Evolutionary conservation across 2,329 filamentous ascomycete species (phyloP).

Genomic region (Fusarium hostae): DNA sequence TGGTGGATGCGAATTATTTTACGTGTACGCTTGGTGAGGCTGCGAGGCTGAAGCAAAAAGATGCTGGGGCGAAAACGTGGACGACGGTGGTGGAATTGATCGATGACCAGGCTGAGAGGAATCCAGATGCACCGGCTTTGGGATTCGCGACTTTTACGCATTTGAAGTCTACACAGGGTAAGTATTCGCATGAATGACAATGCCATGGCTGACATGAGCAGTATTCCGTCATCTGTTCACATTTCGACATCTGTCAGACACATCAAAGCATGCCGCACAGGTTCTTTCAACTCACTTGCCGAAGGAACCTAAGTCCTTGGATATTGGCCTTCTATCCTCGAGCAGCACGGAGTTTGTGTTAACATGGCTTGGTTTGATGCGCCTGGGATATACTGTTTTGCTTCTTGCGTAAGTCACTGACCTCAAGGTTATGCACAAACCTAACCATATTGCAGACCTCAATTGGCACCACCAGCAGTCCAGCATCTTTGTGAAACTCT

Average conservation of each 20-base stretch:
- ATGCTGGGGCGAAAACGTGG: slow-evolving; percentile 46
- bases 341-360: slow-evolving; percentile 69
- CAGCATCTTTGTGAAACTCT: slow-evolving; percentile 63
- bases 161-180: not conserved
- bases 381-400: slow-evolving; percentile 64
- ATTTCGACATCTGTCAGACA: slow-evolving; percentile 45
- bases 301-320: rapidly evolving
- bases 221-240: slow-evolving; percentile 36
- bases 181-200: rapidly evolving
- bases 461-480: slow-evolving; percentile 59
- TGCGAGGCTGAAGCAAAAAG: slow-evolving; percentile 47
- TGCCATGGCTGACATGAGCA: not conserved
- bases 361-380: slow-evolving; percentile 69
- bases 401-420: slow-evolving; percentile 60
- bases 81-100: slow-evolving; percentile 62
- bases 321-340: slow-evolving; percentile 61
- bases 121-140: slow-evolving; percentile 57
- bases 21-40: slow-evolving; percentile 70
- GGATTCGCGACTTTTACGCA: slow-evolving; percentile 56
- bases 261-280: slow-evolving; percentile 51
- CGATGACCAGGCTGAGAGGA: slow-evolving; percentile 55
- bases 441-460: slow-evolving; percentile 52
- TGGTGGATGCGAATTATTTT: slow-evolving; percentile 61
- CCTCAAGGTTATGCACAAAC: too few relatives aligned
- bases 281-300: slow-evolving; percentile 14